Conservation (phyloP, 345 rosid genomes). For the Luvunga scandens region DNA sequence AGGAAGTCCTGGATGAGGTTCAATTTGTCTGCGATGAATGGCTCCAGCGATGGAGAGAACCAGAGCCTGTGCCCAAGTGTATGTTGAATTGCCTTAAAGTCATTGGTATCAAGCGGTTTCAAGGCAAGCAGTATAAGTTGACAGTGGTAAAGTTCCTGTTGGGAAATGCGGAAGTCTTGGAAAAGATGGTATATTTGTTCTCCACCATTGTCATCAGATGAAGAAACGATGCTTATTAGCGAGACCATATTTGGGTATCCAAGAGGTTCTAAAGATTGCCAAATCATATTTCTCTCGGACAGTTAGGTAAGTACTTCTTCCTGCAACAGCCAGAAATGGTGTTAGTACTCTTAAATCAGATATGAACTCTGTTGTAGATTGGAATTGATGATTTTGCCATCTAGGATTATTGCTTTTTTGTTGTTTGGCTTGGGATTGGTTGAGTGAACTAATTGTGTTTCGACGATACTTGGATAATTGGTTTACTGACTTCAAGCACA, state of each 20-base stretch:
- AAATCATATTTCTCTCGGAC: neutral
- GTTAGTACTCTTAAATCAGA: neutral
- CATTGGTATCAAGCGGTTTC: neutral
- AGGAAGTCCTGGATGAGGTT: neutral
- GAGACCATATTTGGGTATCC: neutral
- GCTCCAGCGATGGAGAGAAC: neutral
- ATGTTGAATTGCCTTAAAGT: neutral
- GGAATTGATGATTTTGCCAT: neutral
- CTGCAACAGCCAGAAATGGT: neutral
- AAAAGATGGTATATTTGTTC: neutral
- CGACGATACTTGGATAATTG: neutral
- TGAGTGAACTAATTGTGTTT: neutral
- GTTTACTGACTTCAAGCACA: neutral
- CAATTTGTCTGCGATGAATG: neutral
- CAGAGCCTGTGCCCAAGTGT: neutral
- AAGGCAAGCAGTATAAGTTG: neutral
- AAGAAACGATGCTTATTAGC: neutral
- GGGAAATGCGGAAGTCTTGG: neutral
- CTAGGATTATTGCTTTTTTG: neutral
- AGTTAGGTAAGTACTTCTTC: neutral
- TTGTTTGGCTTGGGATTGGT: neutral
- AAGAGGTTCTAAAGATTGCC: neutral
- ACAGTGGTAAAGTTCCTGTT: neutral
- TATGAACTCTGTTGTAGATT: neutral
- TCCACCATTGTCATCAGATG: neutral